Evolutionary conservation across 164 flowering plant species (phyloP).

Genomic region (Cinnamomum chago): DNA sequence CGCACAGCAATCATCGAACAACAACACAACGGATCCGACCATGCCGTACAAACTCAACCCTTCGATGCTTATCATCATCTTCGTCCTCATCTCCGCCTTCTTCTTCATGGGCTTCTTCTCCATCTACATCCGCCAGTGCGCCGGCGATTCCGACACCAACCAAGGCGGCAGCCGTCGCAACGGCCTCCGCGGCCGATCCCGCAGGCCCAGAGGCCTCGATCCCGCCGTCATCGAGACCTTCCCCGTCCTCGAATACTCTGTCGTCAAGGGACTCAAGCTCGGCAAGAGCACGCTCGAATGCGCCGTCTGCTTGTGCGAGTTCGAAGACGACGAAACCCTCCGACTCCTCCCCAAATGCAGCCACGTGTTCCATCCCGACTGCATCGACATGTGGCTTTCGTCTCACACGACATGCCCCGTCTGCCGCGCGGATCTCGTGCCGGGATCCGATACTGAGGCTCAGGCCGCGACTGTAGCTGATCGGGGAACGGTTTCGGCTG

Average conservation of each 20-base stretch:
- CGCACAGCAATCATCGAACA: background rate
- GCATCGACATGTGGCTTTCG: conserved; percentile 38
- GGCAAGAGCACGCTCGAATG: conserved; percentile 37
- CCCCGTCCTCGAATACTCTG: conserved; percentile 30
- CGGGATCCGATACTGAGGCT: conserved; percentile 15
- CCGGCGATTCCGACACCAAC: conserved; percentile 10
- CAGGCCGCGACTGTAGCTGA: background rate
- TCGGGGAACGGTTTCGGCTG: conserved; percentile 10
- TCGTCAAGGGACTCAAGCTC: conserved; percentile 31
- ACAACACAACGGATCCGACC: background rate
- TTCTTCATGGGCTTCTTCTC: conserved; percentile 78
- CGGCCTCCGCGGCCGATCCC: background rate
- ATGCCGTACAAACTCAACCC: conserved; percentile 26
- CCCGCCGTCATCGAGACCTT: conserved; percentile 23
- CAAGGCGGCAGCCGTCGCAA: background rate
- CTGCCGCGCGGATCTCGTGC: conserved; percentile 32
- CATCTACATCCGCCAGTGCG: conserved; percentile 50
- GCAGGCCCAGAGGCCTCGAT: conserved; percentile 22
- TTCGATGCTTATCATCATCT: conserved; percentile 50
- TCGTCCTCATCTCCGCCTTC: conserved; percentile 53
- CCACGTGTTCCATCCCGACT: conserved; percentile 43
- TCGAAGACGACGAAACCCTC: conserved; percentile 33
- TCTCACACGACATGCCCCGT: conserved; percentile 44
- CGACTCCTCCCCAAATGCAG: conserved; percentile 37
- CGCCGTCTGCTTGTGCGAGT: conserved; percentile 38